Base-by-base conservation (phyloP, 495 filamentous ascomycete genomes). In the Darksidea phi region DNA sequence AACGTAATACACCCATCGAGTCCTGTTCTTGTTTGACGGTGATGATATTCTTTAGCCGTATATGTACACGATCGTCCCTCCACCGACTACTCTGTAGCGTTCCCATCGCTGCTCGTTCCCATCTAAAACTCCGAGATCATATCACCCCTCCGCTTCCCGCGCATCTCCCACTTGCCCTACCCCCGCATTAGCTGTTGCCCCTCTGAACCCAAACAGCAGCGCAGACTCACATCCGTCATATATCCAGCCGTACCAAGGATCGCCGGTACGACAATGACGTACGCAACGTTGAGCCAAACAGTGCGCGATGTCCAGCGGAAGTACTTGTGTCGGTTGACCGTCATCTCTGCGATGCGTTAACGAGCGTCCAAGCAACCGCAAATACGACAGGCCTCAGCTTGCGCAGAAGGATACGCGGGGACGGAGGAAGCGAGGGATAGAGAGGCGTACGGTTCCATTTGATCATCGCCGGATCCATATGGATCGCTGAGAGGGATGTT, bases 281-380 rank as follows among this genome's bases (percentile, higher is more conserved):
- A 96, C 32, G 85, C 71, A 68, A 96, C 83, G 3, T 84, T 87
- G 61, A 95, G 63, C 79, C 83, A 83, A 23, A 88, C 90, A 45
- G 91, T 94, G 64, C 88, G 80, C 23, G 84, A 80, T 13, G 86
- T 97, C 88, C 89, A 97, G 69, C 89, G 83, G 82, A 97, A 98
- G 83, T 91, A 95, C 77, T 89, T 92, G 83, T 91, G 87, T 49
- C 94, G 88, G 78, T 95, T 91, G 65, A 78, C 73, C 67, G 79
- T 82, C 84, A 97, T 88, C 71, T 88, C 94, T 98, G 69, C 41
- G 15, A 20, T 13, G 5, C 13, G 41, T 43, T 43, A 43, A 20
- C 28, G 6, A 53, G 45, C 12, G 15, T 46, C 34, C 46, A 34
- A 6, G 34, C 26, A 11, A 17, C 17, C 10, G 24, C 36, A 25